Percentiles rank a stretch among this genome's conserved stretches.
These are phyloP conservation scores for Phanerodontia chrysosporium DNA, from an alignment of 768 basidiomycete genomes.

Conservation along the genomic window DNA sequence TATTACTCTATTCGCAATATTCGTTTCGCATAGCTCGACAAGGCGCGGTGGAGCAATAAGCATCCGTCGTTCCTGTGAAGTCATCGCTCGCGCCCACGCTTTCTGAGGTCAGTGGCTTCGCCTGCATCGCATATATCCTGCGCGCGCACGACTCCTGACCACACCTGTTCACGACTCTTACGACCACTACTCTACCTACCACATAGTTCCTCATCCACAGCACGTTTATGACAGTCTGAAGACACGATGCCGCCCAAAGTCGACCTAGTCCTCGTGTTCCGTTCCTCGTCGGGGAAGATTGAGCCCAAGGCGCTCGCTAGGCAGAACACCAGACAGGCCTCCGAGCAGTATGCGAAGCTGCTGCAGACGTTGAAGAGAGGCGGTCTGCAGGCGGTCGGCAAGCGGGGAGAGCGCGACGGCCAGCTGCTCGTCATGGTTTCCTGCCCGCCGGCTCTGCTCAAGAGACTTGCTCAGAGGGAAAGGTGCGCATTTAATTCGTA, in stretches of 20 bases:
- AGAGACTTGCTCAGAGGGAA: constrained; percentile 67
- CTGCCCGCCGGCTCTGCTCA: constrained; percentile 59
- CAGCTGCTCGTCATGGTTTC: constrained; percentile 74
- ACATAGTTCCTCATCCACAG: background rate
- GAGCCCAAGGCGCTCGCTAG: constrained; percentile 59
- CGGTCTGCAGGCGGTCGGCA: constrained; percentile 67
- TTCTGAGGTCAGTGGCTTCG: constrained; percentile 4
- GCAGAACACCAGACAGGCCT: constrained; percentile 59
- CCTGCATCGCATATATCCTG: background rate
- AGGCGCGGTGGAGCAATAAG: background rate
- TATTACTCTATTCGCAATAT: background rate
- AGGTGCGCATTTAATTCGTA: constrained; percentile 41
- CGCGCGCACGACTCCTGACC: background rate
- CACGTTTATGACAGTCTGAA: background rate
- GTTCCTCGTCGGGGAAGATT: constrained; percentile 43
- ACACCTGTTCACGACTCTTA: background rate
- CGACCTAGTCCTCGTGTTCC: constrained; percentile 73
- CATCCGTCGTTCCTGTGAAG: constrained; percentile 13
- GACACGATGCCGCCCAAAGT: constrained; percentile 48
- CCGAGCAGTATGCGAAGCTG: constrained; percentile 65
- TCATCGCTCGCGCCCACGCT: constrained; percentile 7
- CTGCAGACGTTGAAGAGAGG: constrained; percentile 55
- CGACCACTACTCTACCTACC: background rate
- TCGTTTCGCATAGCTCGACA: background rate
- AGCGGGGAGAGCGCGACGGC: constrained; percentile 71